Percentiles rank a stretch among this genome's conserved stretches.
Evolutionary conservation across 441 rosid species (phyloP).

Genomic region (Pelargonium cotyledonis): DNA sequence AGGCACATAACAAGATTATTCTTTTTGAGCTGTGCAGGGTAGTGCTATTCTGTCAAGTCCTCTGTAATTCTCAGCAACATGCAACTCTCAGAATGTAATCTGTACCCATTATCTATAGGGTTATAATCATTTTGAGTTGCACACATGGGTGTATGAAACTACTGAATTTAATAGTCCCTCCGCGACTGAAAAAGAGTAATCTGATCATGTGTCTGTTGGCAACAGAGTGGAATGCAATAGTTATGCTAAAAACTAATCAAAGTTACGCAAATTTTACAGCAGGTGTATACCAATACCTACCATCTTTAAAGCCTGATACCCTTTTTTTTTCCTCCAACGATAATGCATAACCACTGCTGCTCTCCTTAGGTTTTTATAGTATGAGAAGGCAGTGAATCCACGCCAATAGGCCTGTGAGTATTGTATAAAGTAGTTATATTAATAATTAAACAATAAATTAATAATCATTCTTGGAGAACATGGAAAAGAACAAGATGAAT

Average conservation of each 20-base stretch:
- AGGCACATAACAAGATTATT: neutral
- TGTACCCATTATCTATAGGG: neutral
- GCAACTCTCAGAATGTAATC: neutral
- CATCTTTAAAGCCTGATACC: constrained; percentile 87
- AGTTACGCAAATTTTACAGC: neutral
- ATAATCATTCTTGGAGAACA: constrained; percentile 22
- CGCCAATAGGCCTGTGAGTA: constrained; percentile 72
- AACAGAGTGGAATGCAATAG: neutral
- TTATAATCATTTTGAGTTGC: neutral
- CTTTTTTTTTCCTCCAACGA: constrained; percentile 88
- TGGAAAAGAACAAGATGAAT: constrained; percentile 11
- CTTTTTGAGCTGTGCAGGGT: neutral
- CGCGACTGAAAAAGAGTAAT: neutral
- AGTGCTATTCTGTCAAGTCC: neutral
- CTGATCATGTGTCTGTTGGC: neutral
- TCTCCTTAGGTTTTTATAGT: constrained; percentile 68
- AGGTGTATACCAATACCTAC: constrained; percentile 31
- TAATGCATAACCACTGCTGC: constrained; percentile 68
- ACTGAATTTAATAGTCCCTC: neutral
- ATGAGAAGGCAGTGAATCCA: constrained; percentile 50
- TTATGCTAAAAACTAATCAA: neutral
- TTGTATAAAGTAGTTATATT: constrained; percentile 5
- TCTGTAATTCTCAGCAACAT: neutral
- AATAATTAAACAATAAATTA: neutral
- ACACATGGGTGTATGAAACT: neutral